phyloP scores from a whole-genome alignment of 305 asterid species.

The Plantago lanceolata region DNA sequence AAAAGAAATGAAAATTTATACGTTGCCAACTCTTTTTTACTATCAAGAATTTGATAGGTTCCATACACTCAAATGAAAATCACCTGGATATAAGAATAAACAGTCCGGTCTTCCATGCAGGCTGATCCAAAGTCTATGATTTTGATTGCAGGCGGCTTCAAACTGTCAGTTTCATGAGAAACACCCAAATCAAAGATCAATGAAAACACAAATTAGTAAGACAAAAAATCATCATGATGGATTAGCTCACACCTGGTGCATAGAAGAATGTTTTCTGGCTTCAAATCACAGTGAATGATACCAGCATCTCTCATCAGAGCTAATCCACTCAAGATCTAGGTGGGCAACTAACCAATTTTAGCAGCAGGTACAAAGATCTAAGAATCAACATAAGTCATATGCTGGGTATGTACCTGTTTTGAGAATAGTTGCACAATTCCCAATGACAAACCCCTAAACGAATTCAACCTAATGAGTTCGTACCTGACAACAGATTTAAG shows the following conservation, averaged over 20 bases:
- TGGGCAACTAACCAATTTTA: constrained; percentile 22
- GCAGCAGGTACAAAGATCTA: constrained; percentile 20
- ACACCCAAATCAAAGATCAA: constrained; percentile 27
- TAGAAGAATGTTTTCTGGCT: constrained; percentile 95
- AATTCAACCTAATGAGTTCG: constrained; percentile 91
- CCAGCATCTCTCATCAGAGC: constrained; percentile 94
- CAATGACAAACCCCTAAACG: constrained; percentile 85
- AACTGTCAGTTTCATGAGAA: constrained; percentile 54
- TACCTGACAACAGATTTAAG: constrained; percentile 53
- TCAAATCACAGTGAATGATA: constrained; percentile 93
- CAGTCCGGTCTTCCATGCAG: constrained; percentile 91
- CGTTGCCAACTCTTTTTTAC: constrained; percentile 23
- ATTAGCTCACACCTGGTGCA: constrained; percentile 82
- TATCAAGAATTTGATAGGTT: constrained; percentile 20
- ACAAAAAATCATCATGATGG: constrained; percentile 24
- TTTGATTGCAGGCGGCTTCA: constrained; percentile 89
- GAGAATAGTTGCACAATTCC: constrained; percentile 93
- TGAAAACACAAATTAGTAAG: constrained; percentile 23
- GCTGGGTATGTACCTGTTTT: constrained; percentile 66
- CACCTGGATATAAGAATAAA: constrained; percentile 97
- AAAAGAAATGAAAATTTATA: constrained; percentile 27
- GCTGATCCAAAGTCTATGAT: constrained; percentile 99
- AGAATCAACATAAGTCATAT: constrained; percentile 27
- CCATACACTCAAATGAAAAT: constrained; percentile 4
- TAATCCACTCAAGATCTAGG: constrained; percentile 84